Evolutionary conservation across 768 basidiomycete genomes (phyloP).

Genomic region (Tricholoma flavovirens): DNA sequence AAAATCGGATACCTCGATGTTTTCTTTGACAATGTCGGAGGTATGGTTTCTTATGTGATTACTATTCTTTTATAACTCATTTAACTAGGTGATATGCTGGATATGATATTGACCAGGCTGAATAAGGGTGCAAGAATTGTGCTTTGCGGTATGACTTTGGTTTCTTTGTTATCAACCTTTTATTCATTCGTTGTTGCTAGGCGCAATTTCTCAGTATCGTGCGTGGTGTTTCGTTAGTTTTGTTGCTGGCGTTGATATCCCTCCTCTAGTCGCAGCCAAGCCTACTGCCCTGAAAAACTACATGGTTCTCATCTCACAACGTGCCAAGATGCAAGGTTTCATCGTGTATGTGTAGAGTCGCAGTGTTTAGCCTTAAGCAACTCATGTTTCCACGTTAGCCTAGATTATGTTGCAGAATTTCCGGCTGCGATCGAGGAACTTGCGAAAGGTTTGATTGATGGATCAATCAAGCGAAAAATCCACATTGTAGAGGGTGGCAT

Average conservation of each 20-base stretch:
- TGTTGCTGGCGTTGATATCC: neutral
- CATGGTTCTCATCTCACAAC: conserved; percentile 62
- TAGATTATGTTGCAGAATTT: conserved; percentile 68
- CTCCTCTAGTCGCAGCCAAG: conserved; percentile 41
- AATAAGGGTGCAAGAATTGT: conserved; percentile 75
- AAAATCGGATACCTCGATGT: conserved; percentile 76
- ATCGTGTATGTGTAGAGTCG: conserved; percentile 49
- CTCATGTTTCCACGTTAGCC: conserved; percentile 31
- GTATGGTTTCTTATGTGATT: conserved; percentile 18
- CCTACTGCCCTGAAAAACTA: conserved; percentile 68
- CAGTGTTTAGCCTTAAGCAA: neutral
- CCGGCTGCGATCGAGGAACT: conserved; percentile 54
- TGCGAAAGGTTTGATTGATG: conserved; percentile 50
- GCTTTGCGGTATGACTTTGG: conserved; percentile 60
- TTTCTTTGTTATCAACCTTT: neutral
- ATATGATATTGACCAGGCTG: conserved; percentile 68
- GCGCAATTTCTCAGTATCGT: conserved; percentile 86
- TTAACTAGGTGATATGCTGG: conserved; percentile 65
- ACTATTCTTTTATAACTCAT: conserved; percentile 7
- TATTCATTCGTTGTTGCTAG: conserved; percentile 26
- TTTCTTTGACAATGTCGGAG: conserved; percentile 80
- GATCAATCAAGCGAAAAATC: conserved; percentile 74
- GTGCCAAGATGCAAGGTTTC: conserved; percentile 82
- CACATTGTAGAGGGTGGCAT: conserved; percentile 71
- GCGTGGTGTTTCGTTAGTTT: conserved; percentile 16